Evolutionary conservation across 2,329 filamentous ascomycete species (phyloP).

Genomic region (Neodidymelliopsis sp.): DNA sequence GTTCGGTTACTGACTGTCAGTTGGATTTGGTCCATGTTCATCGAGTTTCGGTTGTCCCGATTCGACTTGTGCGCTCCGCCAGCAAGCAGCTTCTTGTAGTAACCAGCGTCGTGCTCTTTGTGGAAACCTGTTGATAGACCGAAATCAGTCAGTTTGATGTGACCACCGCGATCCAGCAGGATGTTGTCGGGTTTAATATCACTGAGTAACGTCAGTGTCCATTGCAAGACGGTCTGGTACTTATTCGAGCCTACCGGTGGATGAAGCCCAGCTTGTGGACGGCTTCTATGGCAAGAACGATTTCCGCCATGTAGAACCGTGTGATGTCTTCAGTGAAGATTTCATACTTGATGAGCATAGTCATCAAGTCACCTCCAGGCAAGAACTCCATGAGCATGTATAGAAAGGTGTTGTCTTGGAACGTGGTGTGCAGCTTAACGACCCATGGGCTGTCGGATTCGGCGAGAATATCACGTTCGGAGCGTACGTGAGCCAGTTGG

Average conservation of each 20-base stretch:
- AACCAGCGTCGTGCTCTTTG: conserved; percentile 96
- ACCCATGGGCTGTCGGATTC: conserved; percentile 99
- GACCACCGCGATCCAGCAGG: conserved; percentile 89
- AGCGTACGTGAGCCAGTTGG: conserved; percentile 94
- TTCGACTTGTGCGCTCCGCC: conserved; percentile 60
- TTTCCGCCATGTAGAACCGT: conserved; percentile 98
- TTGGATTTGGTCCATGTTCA: conserved; percentile 97
- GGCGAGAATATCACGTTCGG: conserved; percentile 95
- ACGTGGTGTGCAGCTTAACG: conserved; percentile 97
- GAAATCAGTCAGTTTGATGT: conserved; percentile 98
- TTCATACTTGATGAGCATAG: conserved; percentile 99
- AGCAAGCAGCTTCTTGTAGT: conserved; percentile 95
- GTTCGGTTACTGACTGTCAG: conserved; percentile 96
- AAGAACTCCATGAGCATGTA: conserved; percentile 99
- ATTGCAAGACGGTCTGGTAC: background rate
- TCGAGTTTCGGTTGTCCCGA: conserved; percentile 80
- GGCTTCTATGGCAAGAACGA: conserved; percentile 96
- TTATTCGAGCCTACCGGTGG: conserved; percentile 74
- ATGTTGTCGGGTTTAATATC: conserved; percentile 99
- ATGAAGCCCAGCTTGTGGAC: conserved; percentile 98
- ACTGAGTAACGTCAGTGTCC: conserved; percentile 59
- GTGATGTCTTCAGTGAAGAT: conserved; percentile 99
- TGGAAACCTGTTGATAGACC: conserved; percentile 98
- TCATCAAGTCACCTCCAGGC: conserved; percentile 98
- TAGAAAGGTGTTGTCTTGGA: conserved; percentile 94